Evolutionary conservation across 192 early-diverging fungal genomes (phyloP).

Genomic region (Pilaira anomala): DNA sequence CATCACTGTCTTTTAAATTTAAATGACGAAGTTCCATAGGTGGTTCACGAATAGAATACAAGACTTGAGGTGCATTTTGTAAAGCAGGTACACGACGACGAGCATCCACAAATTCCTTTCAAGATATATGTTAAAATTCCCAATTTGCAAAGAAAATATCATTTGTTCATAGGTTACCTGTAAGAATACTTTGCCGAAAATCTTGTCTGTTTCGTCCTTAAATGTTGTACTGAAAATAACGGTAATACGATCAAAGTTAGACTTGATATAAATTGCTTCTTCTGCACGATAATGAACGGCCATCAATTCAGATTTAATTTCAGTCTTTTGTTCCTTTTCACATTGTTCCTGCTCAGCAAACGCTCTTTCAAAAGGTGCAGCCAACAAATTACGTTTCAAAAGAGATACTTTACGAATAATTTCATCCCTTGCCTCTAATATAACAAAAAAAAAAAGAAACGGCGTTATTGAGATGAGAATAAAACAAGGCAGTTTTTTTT

Average conservation of each 20-base stretch:
- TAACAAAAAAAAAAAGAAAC: constrained; percentile 11
- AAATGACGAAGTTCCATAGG: constrained; percentile 90
- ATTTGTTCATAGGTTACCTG: constrained; percentile 74
- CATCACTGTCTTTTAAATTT: constrained; percentile 71
- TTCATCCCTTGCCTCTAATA: constrained; percentile 44
- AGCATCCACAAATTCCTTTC: constrained; percentile 97
- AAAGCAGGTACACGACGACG: constrained; percentile 74
- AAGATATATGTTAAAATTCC: background rate
- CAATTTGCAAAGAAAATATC: background rate
- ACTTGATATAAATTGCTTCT: constrained; percentile 92
- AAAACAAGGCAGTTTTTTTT: no score
- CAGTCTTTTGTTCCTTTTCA: constrained; percentile 65
- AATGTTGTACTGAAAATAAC: constrained; percentile 96
- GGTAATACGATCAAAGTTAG: constrained; percentile 90
- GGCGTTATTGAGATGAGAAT: background rate
- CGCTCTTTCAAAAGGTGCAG: constrained; percentile 90
- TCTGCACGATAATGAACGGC: constrained; percentile 90
- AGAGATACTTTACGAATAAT: constrained; percentile 81
- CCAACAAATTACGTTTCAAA: constrained; percentile 92
- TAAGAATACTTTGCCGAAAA: constrained; percentile 95
- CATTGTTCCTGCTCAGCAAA: constrained; percentile 79
- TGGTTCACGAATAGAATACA: constrained; percentile 88
- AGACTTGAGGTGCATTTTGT: constrained; percentile 95
- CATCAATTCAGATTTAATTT: constrained; percentile 78
- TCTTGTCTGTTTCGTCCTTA: constrained; percentile 95